Evolutionary conservation across 768 basidiomycete species (phyloP).

Genomic region (Tylopilus plumbeoviolaceoides): DNA sequence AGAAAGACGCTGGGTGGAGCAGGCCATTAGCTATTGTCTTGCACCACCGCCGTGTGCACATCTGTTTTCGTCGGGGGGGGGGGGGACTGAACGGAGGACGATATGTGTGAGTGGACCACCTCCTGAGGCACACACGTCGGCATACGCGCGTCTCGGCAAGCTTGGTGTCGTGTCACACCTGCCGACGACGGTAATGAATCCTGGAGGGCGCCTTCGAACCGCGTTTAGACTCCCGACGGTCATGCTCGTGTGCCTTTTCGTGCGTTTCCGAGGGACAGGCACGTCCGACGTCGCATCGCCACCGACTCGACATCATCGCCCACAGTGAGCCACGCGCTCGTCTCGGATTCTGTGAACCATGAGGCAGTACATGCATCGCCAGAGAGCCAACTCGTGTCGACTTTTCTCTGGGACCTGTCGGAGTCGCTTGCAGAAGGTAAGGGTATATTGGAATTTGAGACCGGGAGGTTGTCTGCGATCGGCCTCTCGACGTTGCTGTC

Average conservation of each 20-base stretch:
- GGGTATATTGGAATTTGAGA: constrained; percentile 13
- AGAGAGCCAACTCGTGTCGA: constrained; percentile 6
- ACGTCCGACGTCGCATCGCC: too few species aligned
- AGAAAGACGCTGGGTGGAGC: constrained; percentile 5
- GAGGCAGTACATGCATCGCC: constrained; percentile 2
- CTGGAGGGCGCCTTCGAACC: background rate
- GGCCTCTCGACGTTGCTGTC: constrained; percentile 8
- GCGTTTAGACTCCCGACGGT: background rate
- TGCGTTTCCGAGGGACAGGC: background rate
- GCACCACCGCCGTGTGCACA: background rate
- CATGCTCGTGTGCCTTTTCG: background rate
- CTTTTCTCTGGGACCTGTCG: background rate
- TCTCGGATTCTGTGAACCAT: constrained; percentile 18
- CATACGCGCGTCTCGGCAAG: background rate
- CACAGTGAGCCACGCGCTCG: constrained; percentile 22
- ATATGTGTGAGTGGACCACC: too few species aligned
- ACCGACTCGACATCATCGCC: too few species aligned
- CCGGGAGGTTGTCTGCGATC: constrained; percentile 11
- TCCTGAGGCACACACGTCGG: background rate
- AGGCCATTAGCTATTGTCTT: constrained; percentile 12
- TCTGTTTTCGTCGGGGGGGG: constrained; percentile 1
- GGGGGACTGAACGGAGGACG: too few species aligned
- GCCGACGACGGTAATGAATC: too few species aligned
- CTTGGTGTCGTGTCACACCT: background rate
- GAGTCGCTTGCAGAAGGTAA: constrained; percentile 8